Base-by-base conservation (phyloP, 2,329 filamentous ascomycete genomes). In the Remersonia thermophila region DNA sequence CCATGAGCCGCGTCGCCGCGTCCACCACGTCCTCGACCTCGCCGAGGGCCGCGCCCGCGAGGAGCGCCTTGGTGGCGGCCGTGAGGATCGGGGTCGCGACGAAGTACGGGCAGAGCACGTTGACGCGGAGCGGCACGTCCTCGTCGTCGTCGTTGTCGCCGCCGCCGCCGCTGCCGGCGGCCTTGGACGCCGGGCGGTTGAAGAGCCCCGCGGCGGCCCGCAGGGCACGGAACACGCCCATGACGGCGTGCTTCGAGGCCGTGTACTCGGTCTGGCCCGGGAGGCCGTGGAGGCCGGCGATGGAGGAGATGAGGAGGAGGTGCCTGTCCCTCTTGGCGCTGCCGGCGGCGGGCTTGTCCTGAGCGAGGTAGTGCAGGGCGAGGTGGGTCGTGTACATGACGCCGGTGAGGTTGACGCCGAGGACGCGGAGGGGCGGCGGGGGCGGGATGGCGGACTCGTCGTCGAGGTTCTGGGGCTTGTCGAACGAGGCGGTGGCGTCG, bases 21-120 rank as follows among this genome's bases (percentile, higher is more conserved):
- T 80, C 72, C 2, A 81, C 63, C 1, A 81, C 77, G 48, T 80
- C 73, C 23, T 65, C 65, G 27, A 67, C 53, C 29, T 61, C 60
- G 2, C 69, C 73, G 43, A 67, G 58, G 2, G 61, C 68, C 3
- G 59, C 63, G 11, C 77, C 78, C 0, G 74, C 69, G 2, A 81
- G 60, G 12, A 78, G 40, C 2, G 67, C 41, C 18, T 69, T 61
- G 13, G 62, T 73, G 1, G 45, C 38, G 1, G 55, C 40, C 1
- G 63, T 56, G 3, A 77, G 51, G 30, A 82, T 65, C n/a, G 73
- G 70, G 11, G 73, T 77, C 46, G 75, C 69, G 47, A 66, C 60
- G 52, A 80, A 82, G 55, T 80, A 82, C 0, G 78, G 78, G 39
- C 67, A 69, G n/a, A 83, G 53, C 49, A 80, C 62, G 50, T 82